Evolutionary conservation across 176 grass and related monocot genomes (phyloP).

Genomic region (Oryza glumipatula): DNA sequence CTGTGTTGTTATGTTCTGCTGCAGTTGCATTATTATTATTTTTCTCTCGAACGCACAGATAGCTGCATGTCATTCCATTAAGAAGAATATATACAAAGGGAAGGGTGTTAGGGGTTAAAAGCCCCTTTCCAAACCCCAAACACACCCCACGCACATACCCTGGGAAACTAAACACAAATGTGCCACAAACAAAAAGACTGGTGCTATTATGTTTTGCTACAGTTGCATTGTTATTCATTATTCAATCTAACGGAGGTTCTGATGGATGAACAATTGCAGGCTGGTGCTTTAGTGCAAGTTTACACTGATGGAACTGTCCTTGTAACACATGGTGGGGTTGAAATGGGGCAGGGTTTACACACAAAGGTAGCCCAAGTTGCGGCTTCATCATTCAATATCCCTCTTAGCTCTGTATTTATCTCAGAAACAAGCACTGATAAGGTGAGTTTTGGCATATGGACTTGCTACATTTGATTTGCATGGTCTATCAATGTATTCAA

Average conservation of each 20-base stretch:
- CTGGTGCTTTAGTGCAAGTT: constrained; percentile 95
- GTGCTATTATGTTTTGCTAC: too few species aligned
- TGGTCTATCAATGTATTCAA: background rate
- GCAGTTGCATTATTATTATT: constrained; percentile 2
- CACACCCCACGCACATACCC: too few species aligned
- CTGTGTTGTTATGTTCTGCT: background rate
- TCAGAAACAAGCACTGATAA: constrained; percentile 99
- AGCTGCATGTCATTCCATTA: too few species aligned
- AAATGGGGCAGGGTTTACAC: constrained; percentile 99
- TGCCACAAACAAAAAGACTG: too few species aligned
- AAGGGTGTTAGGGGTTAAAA: too few species aligned
- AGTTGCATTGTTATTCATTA: background rate
- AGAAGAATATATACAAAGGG: too few species aligned
- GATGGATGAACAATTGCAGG: constrained; percentile 54
- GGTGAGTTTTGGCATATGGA: constrained; percentile 47
- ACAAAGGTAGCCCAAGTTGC: constrained; percentile 97
- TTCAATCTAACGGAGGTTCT: constrained; percentile 27
- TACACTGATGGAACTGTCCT: constrained; percentile 96
- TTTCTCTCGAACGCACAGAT: too few species aligned
- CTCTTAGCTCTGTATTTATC: constrained; percentile 91
- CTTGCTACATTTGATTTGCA: background rate
- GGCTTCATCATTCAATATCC: constrained; percentile 81
- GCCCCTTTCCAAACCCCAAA: too few species aligned
- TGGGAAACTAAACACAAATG: too few species aligned
- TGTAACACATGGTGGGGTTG: constrained; percentile 97